Evolutionary conservation across 805 yeast species (phyloP), one percentile per base, ranked within the genome.

Genomic region (Saccharomyces paradoxus): DNA sequence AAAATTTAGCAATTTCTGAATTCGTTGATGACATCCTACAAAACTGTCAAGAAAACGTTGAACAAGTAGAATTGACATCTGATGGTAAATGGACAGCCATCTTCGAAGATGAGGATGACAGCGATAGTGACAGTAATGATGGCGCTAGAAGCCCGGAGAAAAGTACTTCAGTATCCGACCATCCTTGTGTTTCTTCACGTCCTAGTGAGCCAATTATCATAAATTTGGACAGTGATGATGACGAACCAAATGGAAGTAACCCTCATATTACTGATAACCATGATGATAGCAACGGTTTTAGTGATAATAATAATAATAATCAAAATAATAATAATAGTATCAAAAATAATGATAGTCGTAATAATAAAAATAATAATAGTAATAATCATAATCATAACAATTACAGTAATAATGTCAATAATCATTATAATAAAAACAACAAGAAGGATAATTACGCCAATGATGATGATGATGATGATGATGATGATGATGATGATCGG

Each of bases 51-150:
- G 79, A 75, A 1, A 81, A 81, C 12, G 81, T 79, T 2, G 92
- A 87, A 44, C 77, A 78, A 24, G 86, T 92, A 14, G 83, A 80
- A 52, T 74, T 94, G 17, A 77, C 80, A 13, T 73, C 80, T 0
- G 87, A 88, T 63, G 98, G 97, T 0, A 61, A 78, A 0, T 92
- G 97, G 96, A 70, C 65, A 2, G 76, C 77, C 0, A 56, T 73
- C 9, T 60, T 60, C 29, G 71, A 65, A 27, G 68, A 63, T n/a
- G 65, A 60, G 9, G 56, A 58, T 6, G 53, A 58, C 9, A 56
- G 57, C 21, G 51, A 50, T 1, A 44, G 48, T 24, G n/a, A 44
- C 26, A 46, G 26, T 6, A 27, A 22, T 24, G 62, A 56, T 4
- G 53, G 61, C 4, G 58, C 54, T 4, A 55, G 51, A 14, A 48